phyloP scores from a whole-genome alignment of 352 stramenopile species.

The Phytopythium helicoides region DNA sequence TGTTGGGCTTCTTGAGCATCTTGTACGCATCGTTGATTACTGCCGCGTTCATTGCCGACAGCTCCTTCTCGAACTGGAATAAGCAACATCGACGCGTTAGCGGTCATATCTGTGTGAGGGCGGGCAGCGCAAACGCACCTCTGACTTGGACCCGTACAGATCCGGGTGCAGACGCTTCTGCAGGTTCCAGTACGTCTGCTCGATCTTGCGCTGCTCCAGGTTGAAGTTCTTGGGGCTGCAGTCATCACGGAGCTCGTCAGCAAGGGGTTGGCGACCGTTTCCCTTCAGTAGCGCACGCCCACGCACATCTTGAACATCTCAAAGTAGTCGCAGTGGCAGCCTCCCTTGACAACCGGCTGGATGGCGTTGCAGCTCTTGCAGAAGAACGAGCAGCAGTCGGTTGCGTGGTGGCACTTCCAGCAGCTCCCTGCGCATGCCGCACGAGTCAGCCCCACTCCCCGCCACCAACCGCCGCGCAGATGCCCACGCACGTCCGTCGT shows the following conservation, averaged over 20 bases:
- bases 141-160: slow-evolving; percentile 82
- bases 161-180: slow-evolving; percentile 85
- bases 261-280: slow-evolving; percentile 1
- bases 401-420: slow-evolving; percentile 85
- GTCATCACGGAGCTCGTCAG: slow-evolving; percentile 7
- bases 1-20: slow-evolving; percentile 86
- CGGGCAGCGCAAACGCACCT: slow-evolving; percentile 28
- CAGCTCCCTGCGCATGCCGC: slow-evolving; percentile 29
- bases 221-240: slow-evolving; percentile 77
- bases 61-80: slow-evolving; percentile 69
- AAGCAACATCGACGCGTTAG: neutral
- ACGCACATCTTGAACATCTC: slow-evolving; percentile 84
- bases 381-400: slow-evolving; percentile 83
- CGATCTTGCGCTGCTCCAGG: slow-evolving; percentile 74
- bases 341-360: slow-evolving; percentile 58
- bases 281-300: neutral
- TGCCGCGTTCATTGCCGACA: slow-evolving; percentile 74
- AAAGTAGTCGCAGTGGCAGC: slow-evolving; percentile 82
- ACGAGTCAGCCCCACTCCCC: neutral
- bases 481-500: neutral
- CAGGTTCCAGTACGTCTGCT: slow-evolving; percentile 86
- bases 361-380: slow-evolving; percentile 78
- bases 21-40: slow-evolving; percentile 87
- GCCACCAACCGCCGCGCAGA: neutral
- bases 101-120: neutral